Base-by-base conservation (phyloP, 129 eudicot genomes). In the Flaveria sonorensis region DNA sequence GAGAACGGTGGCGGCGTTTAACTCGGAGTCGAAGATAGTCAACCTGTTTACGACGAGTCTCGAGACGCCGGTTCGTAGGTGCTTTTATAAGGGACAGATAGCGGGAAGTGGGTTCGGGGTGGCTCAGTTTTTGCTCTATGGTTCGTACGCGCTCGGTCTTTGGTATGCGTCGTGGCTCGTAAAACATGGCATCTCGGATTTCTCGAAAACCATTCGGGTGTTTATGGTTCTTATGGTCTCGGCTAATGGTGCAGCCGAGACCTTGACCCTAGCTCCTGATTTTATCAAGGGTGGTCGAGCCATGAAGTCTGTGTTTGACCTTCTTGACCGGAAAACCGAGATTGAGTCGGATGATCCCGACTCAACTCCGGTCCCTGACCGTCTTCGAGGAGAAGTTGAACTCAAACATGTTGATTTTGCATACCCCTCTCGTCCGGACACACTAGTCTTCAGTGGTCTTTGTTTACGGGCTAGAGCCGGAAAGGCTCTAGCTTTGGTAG, bases 151-250 rank as follows among this genome's bases (percentile, higher is more conserved):
- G 2, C 85, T 95, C 0, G 99, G 99, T 52, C 90, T 95, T 11
- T 95, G 99, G 99, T 95, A 95, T 43, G 93, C 99, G 2, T 89
- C 97, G 0, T 95, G 99, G 99, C 99, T 95, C 9, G 97, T 95
- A 20, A 91, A 88, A 65, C 97, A 95, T 26, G 99, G 99, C 1
- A 91, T 95, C 68, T 95, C 99, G 0, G 99, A 95, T 71, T 95
- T 95, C 86, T 92, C 99, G 5, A 91, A 91, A 67, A 95, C 97
- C 1, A 95, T 95, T 45, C 88, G 99, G 3, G 99, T 95, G 36
- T 91, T 95, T 81, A 95, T 95, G 99, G 99, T 95, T 79, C 97
- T 95, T 21, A 95, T 95, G 99, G 97, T 95, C 52, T 95, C 99
- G 0, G 99, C 99, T 50, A 91, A 95, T 55, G 97, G 97, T 71